Conservation (phyloP, 176 grass and related monocot genomes). For the Thalia dealbata region DNA sequence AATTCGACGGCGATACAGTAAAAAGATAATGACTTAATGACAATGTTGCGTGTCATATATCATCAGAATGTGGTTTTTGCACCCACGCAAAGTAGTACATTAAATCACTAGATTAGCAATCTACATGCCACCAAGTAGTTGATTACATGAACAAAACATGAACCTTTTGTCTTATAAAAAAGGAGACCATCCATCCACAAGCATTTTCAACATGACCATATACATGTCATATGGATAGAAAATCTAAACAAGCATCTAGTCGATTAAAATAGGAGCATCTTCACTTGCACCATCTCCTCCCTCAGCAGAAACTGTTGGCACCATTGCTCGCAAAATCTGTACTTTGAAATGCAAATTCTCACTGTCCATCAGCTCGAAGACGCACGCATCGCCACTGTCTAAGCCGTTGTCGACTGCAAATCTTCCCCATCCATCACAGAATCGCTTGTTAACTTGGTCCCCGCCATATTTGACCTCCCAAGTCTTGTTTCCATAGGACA, state of each 20-base stretch:
- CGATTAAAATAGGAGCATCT: constrained; percentile 36
- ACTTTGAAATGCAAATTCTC: constrained; percentile 30
- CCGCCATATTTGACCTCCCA: constrained; percentile 40
- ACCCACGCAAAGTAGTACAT: too few species aligned
- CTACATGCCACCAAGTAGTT: too few species aligned
- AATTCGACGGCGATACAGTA: too few species aligned
- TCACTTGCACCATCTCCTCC: constrained; percentile 30
- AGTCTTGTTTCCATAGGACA: constrained; percentile 7
- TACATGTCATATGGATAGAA: background rate
- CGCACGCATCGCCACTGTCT: constrained; percentile 29
- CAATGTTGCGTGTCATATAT: too few species aligned
- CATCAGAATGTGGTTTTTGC: too few species aligned
- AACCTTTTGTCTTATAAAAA: too few species aligned
- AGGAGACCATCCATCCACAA: too few species aligned
- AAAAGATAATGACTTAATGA: too few species aligned
- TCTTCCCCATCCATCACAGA: constrained; percentile 24
- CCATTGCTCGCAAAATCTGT: constrained; percentile 28
- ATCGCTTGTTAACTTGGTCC: constrained; percentile 5
- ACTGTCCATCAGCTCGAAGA: constrained; percentile 35
- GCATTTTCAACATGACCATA: too few species aligned
- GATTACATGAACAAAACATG: too few species aligned
- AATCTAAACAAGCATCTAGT: constrained; percentile 11
- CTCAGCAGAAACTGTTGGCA: constrained; percentile 15
- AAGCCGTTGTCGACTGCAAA: constrained; percentile 34
- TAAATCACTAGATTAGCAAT: too few species aligned